Base-by-base conservation (phyloP, 257 asterid species). In the Fraxinus excelsior region DNA sequence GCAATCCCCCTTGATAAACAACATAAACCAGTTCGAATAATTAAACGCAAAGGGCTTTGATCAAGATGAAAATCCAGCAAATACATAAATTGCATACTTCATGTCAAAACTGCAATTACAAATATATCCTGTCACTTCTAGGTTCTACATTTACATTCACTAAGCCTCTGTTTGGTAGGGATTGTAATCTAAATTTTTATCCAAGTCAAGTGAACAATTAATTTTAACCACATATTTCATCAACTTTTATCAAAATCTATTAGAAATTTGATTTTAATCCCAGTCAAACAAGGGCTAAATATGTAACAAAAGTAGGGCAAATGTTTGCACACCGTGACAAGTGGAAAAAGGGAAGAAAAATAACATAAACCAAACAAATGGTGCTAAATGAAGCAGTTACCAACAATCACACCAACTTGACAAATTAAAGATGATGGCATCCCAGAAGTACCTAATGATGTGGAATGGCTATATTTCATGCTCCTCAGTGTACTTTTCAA, bases 1-100 rank as follows among this genome's bases (percentile, higher is more conserved):
- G 92, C 99, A 95, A 16, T 92, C 92, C 72, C 99, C 97, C 97
- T 90, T 12, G 26, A 8, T 4, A 60, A 67, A 78, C 80, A 76
- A 76, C 37, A 60, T 19, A 71, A 70, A 37, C 29, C 32, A 26
- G 65, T 77, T 14, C 37, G 11, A 53, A 29, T 29, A 29, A 29
- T 29, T 29, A 29, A 29, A 29, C 2, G 32, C 32, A 14, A 56
- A n/a, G 65, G 28, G 21, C 65, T n/a, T 19, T 56, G 32, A 60
- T 60, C 29, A 23, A 23, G 32, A 60, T 21, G 67, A 23, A 60
- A 25, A 62, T 25, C 25, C 68, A 62, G 68, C 19, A 23, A 10
- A 8, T 60, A 60, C 18, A 25, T n/a, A 25, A 62, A 53, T 5
- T 5, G 26, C 64, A 53, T 2, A 19, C 26, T 18, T 19, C 3